Base-by-base conservation (phyloP, 148 eudicot species). In the Fagopyrum homotropicum region DNA sequence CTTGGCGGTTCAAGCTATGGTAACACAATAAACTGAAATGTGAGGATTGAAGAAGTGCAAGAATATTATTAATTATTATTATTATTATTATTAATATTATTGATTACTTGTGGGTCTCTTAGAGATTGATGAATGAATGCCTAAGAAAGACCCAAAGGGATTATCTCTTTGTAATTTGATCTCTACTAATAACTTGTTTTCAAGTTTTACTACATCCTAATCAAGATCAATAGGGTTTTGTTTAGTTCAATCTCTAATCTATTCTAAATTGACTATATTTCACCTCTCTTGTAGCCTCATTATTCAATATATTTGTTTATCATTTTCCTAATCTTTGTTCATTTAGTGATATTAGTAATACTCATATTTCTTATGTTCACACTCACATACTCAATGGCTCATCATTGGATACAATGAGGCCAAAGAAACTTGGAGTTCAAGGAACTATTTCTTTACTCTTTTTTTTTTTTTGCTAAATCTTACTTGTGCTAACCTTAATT, bases 221-320 rank as follows among this genome's bases (percentile, higher is more conserved):
- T 66, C 71, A 66, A 66, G 71, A 43, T 66, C 71, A 66, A 66
- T 66, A 66, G 71, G 71, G 71, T 66, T 66, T 66, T 66, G 47
- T 16, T 35, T 35, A 35, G 40, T 35, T 35, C 40, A 1, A 35
- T 35, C 40, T 66, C 71, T 66, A 40, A 63, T 29, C 44, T 64
- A 12, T 15, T 14, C 47, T n/a, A 7, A 19, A 19, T 55, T 57
- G 26, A 8, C 52, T 17, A 57, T 19, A 57, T 57, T 22, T 4
- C 22, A 5, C 11, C 8, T 19, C 63, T n/a, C n/a, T 57, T 57
- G 52, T 10, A 8, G 52, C 63, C 22, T 57, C 63, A n/a, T 57
- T 57, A 19, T 57, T 17, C 22, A 17, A 8, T 6, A 55, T 55
- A 16, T 55, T 3, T 49, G 10, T 49, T 10, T 19, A 4, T 26